These are phyloP conservation scores for Elongisporangium prolatum DNA, from an alignment of 352 stramenopile species.

Conservation along the genomic window DNA sequence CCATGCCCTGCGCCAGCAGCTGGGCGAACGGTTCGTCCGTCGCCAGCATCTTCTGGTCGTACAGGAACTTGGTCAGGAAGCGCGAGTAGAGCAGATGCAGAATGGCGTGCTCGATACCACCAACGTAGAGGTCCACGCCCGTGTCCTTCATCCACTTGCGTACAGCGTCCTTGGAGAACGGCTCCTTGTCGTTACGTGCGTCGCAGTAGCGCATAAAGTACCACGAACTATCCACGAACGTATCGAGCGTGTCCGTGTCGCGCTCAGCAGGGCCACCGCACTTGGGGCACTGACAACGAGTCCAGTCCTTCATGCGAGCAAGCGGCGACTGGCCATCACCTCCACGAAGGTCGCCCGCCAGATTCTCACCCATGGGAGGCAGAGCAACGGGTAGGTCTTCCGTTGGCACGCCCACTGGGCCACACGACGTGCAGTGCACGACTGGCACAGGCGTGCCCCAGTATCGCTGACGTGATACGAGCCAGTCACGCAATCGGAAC, in stretches of 20 bases:
- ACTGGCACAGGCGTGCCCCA: slow-evolving; percentile 99
- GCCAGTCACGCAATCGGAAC: slow-evolving; percentile 98
- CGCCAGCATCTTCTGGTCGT: slow-evolving; percentile 86
- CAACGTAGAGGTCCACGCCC: slow-evolving; percentile 98
- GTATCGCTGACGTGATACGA: slow-evolving; percentile 98
- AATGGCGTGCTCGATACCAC: slow-evolving; percentile 98
- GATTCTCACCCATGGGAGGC: slow-evolving; percentile 86
- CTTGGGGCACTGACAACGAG: slow-evolving; percentile 61
- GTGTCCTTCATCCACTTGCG: slow-evolving; percentile 91
- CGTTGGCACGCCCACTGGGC: slow-evolving; percentile 79
- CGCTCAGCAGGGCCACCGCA: slow-evolving; percentile 75
- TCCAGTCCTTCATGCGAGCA: slow-evolving; percentile 67
- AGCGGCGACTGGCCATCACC: slow-evolving; percentile 92
- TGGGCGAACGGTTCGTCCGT: slow-evolving; percentile 97
- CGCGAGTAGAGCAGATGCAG: slow-evolving; percentile 99
- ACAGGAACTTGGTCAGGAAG: slow-evolving; percentile 98
- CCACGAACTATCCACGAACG: slow-evolving; percentile 97
- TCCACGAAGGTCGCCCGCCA: slow-evolving; percentile 90
- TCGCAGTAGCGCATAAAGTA: slow-evolving; percentile 99
- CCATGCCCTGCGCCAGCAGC: slow-evolving; percentile 99
- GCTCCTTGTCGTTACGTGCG: slow-evolving; percentile 82
- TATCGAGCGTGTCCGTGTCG: slow-evolving; percentile 91
- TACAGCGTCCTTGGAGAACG: slow-evolving; percentile 88
- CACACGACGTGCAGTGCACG: slow-evolving; percentile 92
- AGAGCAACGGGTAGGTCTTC: slow-evolving; percentile 95